phyloP scores from a whole-genome alignment of 768 basidiomycete genomes.

The Termitomyces sp. region DNA sequence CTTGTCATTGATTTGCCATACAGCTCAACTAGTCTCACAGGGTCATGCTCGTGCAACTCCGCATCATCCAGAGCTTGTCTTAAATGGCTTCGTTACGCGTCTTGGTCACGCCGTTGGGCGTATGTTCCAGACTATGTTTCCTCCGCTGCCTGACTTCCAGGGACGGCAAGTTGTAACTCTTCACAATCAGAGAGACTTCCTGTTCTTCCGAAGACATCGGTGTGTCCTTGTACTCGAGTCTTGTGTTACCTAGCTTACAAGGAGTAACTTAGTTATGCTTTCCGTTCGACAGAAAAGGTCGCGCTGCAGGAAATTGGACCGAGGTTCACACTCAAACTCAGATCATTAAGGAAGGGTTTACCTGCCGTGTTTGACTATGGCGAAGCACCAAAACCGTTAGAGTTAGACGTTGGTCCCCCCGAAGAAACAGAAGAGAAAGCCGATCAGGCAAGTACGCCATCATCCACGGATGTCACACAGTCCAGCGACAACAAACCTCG shows the following conservation, averaged over 20 bases:
- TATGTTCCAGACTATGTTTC: slow-evolving; percentile 96
- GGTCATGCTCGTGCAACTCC: slow-evolving; percentile 91
- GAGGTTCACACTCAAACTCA: slow-evolving; percentile 90
- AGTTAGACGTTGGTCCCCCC: slow-evolving; percentile 41
- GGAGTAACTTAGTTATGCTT: slow-evolving; percentile 69
- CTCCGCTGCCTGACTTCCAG: slow-evolving; percentile 90
- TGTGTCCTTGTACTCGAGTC: slow-evolving; percentile 26
- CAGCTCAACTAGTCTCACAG: slow-evolving; percentile 29
- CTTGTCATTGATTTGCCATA: background rate
- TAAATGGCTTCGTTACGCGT: slow-evolving; percentile 91
- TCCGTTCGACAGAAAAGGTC: slow-evolving; percentile 86
- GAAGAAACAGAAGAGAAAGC: slow-evolving; percentile 24
- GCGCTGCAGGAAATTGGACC: slow-evolving; percentile 97
- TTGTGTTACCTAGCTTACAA: background rate
- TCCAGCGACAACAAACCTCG: slow-evolving; percentile 12
- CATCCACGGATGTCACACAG: slow-evolving; percentile 14
- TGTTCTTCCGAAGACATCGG: slow-evolving; percentile 96
- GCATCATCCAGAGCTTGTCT: slow-evolving; percentile 91
- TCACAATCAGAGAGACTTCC: slow-evolving; percentile 96
- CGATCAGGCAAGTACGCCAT: slow-evolving; percentile 19
- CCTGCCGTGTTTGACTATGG: slow-evolving; percentile 74
- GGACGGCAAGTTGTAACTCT: slow-evolving; percentile 96
- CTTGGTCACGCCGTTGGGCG: slow-evolving; percentile 91
- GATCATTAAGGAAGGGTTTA: slow-evolving; percentile 83
- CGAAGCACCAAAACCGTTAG: slow-evolving; percentile 50